Base-by-base conservation (phyloP, 192 early-diverging fungal species). In the Tieghemiomyces parasiticus region DNA sequence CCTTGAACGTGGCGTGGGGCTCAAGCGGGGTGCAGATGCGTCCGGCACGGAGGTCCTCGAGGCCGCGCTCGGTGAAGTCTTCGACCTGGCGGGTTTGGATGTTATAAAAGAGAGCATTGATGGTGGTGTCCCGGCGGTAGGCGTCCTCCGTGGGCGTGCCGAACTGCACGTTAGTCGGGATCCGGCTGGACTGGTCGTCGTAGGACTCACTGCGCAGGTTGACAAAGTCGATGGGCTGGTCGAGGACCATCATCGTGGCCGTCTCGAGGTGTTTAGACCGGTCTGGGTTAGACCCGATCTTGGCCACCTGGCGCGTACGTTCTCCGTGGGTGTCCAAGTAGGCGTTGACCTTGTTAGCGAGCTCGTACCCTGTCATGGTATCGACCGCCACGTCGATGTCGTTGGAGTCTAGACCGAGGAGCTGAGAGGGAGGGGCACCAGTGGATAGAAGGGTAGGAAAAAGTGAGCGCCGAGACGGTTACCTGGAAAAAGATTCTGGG, bases 91-190 rank as follows among this genome's bases (percentile, higher is more conserved):
- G 58, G 0, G 90, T 89, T 60, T 90, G 83, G 14, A 99, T 79
- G 70, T 99, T 99, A 74, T 93, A 99, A 59, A 99, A 95, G 49
- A 99, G 74, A 16, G 93, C 84, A 63, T 99, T 99, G 67, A 99
- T 93, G 26, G 96, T 99, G 14, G 85, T 91, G 67, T 99, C 96
- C n/a, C 96, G 79, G 0, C 96, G 84, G 50, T 80, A 67, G 6
- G 96, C 94, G 65, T 99, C 96, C 61, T 99, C 85, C 14, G 65
- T 50, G 0, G 96, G 93, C 14, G 93, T 92, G 25, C 94, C 96
- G 68, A 90, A 94, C 56, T 45, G 49, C 48, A 89, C 69, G 51
- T 75, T 63, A 24, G 62, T 63, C 6, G 96, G 96, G 33, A 92
- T 90, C 14, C 96, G 72, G 32, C 81, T 88, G 54, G 82, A 75